A percentile compares a stretch with the other conserved stretches of the same genome.
These are phyloP conservation scores for Xeromyces bisporus DNA, from an alignment of 495 filamentous ascomycete genomes.

Conservation along the genomic window DNA sequence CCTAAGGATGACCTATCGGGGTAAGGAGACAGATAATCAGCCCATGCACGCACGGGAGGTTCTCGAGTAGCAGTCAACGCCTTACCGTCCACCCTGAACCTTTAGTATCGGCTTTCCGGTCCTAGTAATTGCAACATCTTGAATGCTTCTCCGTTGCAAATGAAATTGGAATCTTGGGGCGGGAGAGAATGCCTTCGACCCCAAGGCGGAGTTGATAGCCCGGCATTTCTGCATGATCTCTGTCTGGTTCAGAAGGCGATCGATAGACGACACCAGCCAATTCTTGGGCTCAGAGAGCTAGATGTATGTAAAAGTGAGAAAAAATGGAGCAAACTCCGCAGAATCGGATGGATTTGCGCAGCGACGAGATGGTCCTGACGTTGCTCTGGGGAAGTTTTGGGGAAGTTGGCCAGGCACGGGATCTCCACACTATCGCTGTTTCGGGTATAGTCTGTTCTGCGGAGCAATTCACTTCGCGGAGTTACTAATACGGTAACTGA, in stretches of 20 bases:
- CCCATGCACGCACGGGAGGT: no score
- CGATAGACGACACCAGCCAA: conserved; percentile 16
- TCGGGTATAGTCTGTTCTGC: no score
- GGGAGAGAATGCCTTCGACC: conserved; percentile 25
- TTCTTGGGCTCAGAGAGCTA: no score
- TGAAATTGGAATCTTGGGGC: conserved; percentile 26
- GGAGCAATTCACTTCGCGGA: no score
- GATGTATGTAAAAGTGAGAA: no score
- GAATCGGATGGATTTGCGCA: neutral
- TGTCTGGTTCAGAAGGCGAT: conserved; percentile 7
- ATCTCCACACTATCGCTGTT: conserved; percentile 23
- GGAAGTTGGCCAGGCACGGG: conserved; percentile 24
- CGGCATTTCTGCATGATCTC: conserved; percentile 37
- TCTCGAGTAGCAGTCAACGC: conserved; percentile 14
- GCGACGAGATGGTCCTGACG: conserved; percentile 2
- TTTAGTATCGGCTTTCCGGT: conserved; percentile 79
- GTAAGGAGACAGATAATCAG: conserved; percentile 11
- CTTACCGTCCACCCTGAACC: conserved; percentile 67
- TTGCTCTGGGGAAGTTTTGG: conserved; percentile 13
- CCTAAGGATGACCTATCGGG: conserved; percentile 64
- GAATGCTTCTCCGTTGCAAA: conserved; percentile 38
- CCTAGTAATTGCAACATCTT: conserved; percentile 68
- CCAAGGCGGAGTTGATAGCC: conserved; percentile 29
- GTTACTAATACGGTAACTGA: no score
- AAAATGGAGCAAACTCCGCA: neutral